phyloP scores from a whole-genome alignment of 768 basidiomycete genomes.

The Trametes punicea region DNA sequence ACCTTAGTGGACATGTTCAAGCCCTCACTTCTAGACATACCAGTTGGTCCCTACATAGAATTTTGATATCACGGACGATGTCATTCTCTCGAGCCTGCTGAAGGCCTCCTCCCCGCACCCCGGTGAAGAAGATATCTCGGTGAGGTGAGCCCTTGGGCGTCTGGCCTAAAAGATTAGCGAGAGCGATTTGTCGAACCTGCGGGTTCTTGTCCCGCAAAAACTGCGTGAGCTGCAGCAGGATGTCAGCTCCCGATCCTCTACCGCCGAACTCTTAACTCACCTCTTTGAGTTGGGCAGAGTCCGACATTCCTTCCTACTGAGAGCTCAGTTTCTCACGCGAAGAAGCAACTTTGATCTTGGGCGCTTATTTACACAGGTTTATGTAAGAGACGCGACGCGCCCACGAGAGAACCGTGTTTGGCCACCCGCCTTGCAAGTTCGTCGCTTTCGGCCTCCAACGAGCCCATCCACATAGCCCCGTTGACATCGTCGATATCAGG shows the following conservation, averaged over 20 bases:
- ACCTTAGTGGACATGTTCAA: slow-evolving; percentile 16
- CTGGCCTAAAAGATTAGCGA: slow-evolving; percentile 79
- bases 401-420: slow-evolving; percentile 1
- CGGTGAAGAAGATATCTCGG: slow-evolving; percentile 71
- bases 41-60: slow-evolving; percentile 85
- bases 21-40: slow-evolving; percentile 41
- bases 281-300: slow-evolving; percentile 36
- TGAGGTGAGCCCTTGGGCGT: slow-evolving; percentile 69
- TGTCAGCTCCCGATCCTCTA: neutral
- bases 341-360: neutral
- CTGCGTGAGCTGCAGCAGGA: slow-evolving; percentile 56
- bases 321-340: slow-evolving; percentile 20
- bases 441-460: neutral
- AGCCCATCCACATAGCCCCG: no score
- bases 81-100: slow-evolving; percentile 60
- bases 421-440: slow-evolving; percentile 11
- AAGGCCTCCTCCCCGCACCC: slow-evolving; percentile 54
- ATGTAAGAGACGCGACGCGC: slow-evolving; percentile 13
- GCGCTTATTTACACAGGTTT: slow-evolving; percentile 13
- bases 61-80: slow-evolving; percentile 75
- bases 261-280: slow-evolving; percentile 24
- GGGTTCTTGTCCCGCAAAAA: slow-evolving; percentile 88
- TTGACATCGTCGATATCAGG: neutral
- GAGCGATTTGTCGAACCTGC: slow-evolving; percentile 81
- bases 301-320: slow-evolving; percentile 30